phyloP scores from a whole-genome alignment of 352 stramenopile genomes.

The Pythium monospermum region DNA sequence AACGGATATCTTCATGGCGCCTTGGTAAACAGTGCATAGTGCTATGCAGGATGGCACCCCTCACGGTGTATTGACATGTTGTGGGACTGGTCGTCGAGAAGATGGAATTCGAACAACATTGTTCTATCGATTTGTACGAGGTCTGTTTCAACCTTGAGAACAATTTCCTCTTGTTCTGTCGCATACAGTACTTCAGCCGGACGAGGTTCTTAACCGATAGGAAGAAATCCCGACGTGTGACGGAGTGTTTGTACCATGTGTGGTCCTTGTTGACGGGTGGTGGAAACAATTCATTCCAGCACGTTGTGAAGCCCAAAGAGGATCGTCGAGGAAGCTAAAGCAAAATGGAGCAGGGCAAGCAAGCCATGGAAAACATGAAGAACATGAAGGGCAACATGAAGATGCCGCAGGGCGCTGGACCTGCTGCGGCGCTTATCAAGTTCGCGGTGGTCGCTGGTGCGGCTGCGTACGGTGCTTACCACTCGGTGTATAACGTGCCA shows the following conservation, averaged over 20 bases:
- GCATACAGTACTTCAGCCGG: background rate
- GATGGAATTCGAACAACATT: too few species aligned
- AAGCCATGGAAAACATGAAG: conserved; percentile 82
- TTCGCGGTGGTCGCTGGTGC: conserved; percentile 54
- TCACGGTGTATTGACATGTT: background rate
- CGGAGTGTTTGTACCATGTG: conserved; percentile 19
- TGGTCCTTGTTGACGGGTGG: conserved; percentile 29
- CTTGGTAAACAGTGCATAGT: too few species aligned
- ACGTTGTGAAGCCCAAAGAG: background rate
- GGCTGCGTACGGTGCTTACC: conserved; percentile 71
- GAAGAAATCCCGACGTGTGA: conserved; percentile 5
- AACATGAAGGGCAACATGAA: conserved; percentile 90
- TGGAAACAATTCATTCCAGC: too few species aligned
- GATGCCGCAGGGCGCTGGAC: conserved; percentile 65
- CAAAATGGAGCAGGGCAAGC: conserved; percentile 19
- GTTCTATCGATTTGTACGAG: too few species aligned
- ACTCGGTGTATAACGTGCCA: conserved; percentile 87
- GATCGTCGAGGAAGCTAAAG: background rate
- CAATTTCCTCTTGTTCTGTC: conserved; percentile 7
- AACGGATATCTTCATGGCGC: too few species aligned
- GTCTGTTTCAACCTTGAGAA: background rate
- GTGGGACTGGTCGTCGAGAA: background rate
- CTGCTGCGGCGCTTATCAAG: conserved; percentile 53
- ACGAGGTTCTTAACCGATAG: conserved; percentile 11
- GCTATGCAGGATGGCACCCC: background rate